Conservation (phyloP, 352 stramenopile species). For the Phytophthora fragariaefolia region DNA sequence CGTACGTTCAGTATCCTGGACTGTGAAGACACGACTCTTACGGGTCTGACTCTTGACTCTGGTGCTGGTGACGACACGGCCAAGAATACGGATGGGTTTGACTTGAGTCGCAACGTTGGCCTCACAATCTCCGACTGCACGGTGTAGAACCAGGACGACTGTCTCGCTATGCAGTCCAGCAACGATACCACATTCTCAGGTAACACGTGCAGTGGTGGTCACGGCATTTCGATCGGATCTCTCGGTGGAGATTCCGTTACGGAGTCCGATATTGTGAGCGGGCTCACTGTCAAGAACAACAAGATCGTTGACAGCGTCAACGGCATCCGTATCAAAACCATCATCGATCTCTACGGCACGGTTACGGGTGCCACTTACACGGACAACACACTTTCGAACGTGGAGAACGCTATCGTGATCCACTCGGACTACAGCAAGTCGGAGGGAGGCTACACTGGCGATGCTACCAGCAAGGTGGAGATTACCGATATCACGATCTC, state of each 20-base stretch:
- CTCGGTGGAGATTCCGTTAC: constrained; percentile 20
- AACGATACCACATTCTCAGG: constrained; percentile 26
- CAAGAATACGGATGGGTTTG: constrained; percentile 28
- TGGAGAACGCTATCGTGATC: too few species aligned
- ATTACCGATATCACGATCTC: constrained; percentile 29
- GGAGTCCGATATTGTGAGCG: constrained; percentile 21
- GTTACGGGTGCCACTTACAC: constrained; percentile 23
- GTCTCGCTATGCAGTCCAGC: constrained; percentile 27
- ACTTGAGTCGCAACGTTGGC: constrained; percentile 25
- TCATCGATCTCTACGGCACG: constrained; percentile 24
- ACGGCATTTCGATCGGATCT: constrained; percentile 29
- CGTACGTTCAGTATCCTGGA: constrained; percentile 41
- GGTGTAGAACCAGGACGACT: constrained; percentile 34
- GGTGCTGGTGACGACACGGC: constrained; percentile 17
- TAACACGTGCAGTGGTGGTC: constrained; percentile 27
- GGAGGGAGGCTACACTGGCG: constrained; percentile 30
- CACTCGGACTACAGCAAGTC: constrained; percentile 20
- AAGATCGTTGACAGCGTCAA: constrained; percentile 34
- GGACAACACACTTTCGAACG: too few species aligned
- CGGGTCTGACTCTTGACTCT: constrained; percentile 20
- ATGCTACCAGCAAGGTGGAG: constrained; percentile 20
- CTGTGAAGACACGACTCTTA: constrained; percentile 22
- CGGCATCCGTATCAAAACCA: constrained; percentile 34
- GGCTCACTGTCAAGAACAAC: constrained; percentile 27
- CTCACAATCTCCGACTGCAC: constrained; percentile 27